Evolutionary conservation across 2,329 filamentous ascomycete genomes (phyloP), one percentile per base, ranked within the genome.

Genomic region (Pezicula neosporulosa): DNA sequence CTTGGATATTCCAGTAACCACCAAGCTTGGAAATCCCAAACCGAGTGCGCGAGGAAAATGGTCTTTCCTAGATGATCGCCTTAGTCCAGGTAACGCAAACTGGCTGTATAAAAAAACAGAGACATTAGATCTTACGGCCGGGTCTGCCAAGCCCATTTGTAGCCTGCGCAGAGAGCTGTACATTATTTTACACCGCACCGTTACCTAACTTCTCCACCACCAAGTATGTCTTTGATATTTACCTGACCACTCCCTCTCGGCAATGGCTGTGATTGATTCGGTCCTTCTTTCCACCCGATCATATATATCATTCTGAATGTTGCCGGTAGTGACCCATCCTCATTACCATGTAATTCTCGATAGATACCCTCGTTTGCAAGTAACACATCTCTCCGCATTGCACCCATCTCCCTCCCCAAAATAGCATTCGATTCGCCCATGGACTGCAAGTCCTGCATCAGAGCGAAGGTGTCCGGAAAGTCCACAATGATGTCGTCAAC

Each of bases 341-440:
- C 80, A 63, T 95, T 91, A 16, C 89, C 92, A 69, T 99, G 91
- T 51, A 99, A 72, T 66, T 87, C 85, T 44, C 83, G 80, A 68
- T 99, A 99, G 51, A 99, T 96, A 38, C 84, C 89, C 58, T 97
- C 89, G 24, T 84, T 87, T 7, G 94, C 94, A 39, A 97, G 73
- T 54, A 99, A 72, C 9, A 97, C 90, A 63, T 99, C 94, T 55
- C 87, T 80, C 35, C 81, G 78, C 12, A 99, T 84, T 4, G 83
- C 73, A 0, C 89, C 89, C 73, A 87, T 84, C 69, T 96, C 90
- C 44, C 93, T 80, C n/a, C 89, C 84, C 37, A 96, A 66, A 21
- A 96, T 86, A 2, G 92, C 93, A 68, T 96, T 99, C 53, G 82
- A 86, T 74, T 99, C 95, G 9, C 92, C 94, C 94, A 99, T 99